Evolutionary conservation across 768 basidiomycete species (phyloP).

Genomic region (Hygrophoropsis aurantiaca): DNA sequence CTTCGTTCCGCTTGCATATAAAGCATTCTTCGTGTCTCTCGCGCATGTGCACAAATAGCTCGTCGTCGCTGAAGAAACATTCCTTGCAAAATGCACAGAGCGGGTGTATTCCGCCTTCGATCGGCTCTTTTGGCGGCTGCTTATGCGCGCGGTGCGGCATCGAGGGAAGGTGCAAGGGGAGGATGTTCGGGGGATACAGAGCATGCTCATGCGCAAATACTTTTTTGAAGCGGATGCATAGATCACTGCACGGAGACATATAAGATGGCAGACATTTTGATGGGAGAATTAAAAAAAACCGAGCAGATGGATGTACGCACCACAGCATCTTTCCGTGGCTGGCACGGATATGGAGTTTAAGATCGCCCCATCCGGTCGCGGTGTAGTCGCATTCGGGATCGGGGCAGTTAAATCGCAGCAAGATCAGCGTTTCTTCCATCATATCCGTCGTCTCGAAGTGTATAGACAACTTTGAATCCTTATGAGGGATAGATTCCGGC

Average conservation of each 20-base stretch:
- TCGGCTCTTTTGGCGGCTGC: slow-evolving; percentile 47
- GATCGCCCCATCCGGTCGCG: slow-evolving; percentile 85
- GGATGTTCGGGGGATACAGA: slow-evolving; percentile 65
- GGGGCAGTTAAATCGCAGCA: slow-evolving; percentile 95
- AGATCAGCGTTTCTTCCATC: slow-evolving; percentile 91
- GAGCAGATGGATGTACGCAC: slow-evolving; percentile 34
- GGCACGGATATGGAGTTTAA: slow-evolving; percentile 81
- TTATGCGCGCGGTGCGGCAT: slow-evolving; percentile 44
- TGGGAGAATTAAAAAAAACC: neutral
- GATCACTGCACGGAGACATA: slow-evolving; percentile 49
- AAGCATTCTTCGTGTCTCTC: slow-evolving; percentile 96
- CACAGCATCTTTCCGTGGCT: slow-evolving; percentile 80
- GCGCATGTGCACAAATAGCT: slow-evolving; percentile 91
- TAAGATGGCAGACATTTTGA: neutral
- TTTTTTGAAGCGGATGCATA: slow-evolving; percentile 89
- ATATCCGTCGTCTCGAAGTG: slow-evolving; percentile 88
- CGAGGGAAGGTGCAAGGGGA: slow-evolving; percentile 78
- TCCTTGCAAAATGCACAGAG: slow-evolving; percentile 89
- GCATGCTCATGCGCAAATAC: slow-evolving; percentile 95
- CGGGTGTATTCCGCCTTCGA: slow-evolving; percentile 75
- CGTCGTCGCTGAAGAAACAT: slow-evolving; percentile 91
- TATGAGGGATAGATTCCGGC: slow-evolving; percentile 55
- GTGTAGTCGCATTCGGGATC: slow-evolving; percentile 80
- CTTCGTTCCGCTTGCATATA: slow-evolving; percentile 80
- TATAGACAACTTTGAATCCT: slow-evolving; percentile 73